phyloP scores from a whole-genome alignment of 164 flowering plant species.

The Buxus sempervirens region DNA sequence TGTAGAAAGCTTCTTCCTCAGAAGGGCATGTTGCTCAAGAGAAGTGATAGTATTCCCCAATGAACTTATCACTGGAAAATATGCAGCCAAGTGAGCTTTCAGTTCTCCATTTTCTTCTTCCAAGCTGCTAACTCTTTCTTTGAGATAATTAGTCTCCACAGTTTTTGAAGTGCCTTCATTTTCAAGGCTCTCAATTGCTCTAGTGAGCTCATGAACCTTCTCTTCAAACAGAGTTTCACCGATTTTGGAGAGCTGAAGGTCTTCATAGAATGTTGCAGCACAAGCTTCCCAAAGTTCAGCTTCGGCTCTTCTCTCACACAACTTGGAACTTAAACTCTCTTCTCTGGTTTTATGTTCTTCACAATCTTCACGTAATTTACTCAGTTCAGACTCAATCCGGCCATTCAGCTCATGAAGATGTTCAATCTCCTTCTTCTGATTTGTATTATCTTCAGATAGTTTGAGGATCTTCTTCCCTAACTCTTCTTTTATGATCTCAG shows the following conservation, averaged over 20 bases:
- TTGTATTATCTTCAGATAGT: slow-evolving; percentile 27
- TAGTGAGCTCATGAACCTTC: slow-evolving; percentile 60
- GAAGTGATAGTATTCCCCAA: slow-evolving; percentile 47
- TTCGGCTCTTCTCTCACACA: slow-evolving; percentile 51
- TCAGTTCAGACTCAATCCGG: slow-evolving; percentile 41
- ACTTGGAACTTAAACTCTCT: slow-evolving; percentile 48
- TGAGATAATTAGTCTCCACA: slow-evolving; percentile 46
- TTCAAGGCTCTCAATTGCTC: slow-evolving; percentile 49
- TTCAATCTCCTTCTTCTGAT: slow-evolving; percentile 39
- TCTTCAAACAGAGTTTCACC: slow-evolving; percentile 54
- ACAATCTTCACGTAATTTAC: slow-evolving; percentile 33
- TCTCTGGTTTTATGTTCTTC: slow-evolving; percentile 45
- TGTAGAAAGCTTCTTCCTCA: slow-evolving; percentile 23
- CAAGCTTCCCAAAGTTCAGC: slow-evolving; percentile 75
- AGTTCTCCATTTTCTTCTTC: slow-evolving; percentile 55
- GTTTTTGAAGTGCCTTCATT: slow-evolving; percentile 36
- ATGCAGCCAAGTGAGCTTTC: slow-evolving; percentile 48
- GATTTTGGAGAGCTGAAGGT: slow-evolving; percentile 50
- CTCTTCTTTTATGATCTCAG: slow-evolving; percentile 26
- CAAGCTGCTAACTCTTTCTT: slow-evolving; percentile 38
- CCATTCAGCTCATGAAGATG: slow-evolving; percentile 40
- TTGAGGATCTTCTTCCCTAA: slow-evolving; percentile 35
- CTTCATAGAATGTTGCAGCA: slow-evolving; percentile 65
- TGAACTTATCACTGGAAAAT: slow-evolving; percentile 48
- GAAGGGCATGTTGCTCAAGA: slow-evolving; percentile 49